These are phyloP conservation scores for Torulaspora quercuum DNA, from an alignment of 805 yeast species.

Conservation along the genomic window DNA sequence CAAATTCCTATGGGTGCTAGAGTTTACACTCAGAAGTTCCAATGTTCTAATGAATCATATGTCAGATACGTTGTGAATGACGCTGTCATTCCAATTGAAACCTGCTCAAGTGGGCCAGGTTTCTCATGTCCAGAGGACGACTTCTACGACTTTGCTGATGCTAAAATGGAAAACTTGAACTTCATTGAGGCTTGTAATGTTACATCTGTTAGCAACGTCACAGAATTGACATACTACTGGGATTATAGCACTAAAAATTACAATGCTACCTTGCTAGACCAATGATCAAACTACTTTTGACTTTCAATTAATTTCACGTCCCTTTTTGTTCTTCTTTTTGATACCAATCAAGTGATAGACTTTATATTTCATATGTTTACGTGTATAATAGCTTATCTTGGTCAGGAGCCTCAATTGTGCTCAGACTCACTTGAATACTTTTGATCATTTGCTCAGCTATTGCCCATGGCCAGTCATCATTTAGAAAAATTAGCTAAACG, in stretches of 20 bases:
- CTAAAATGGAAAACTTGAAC: slow-evolving; percentile 31
- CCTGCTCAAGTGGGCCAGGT: slow-evolving; percentile 53
- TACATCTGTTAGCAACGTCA: slow-evolving; percentile 18
- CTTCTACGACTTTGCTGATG: slow-evolving; percentile 35
- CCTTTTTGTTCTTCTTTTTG: too few species aligned
- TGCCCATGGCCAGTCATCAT: too few species aligned
- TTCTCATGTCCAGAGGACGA: slow-evolving; percentile 43
- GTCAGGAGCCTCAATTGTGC: too few species aligned
- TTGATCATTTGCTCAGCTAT: too few species aligned
- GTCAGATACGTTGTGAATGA: slow-evolving; percentile 52
- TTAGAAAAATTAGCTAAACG: too few species aligned
- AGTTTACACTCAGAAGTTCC: slow-evolving; percentile 47
- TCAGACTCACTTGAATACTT: too few species aligned
- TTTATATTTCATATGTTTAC: too few species aligned
- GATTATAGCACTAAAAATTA: slow-evolving; percentile 19
- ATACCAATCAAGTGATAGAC: too few species aligned
- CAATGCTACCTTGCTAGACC: slow-evolving; percentile 18
- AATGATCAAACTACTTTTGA: too few species aligned
- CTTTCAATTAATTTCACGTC: too few species aligned
- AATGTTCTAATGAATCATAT: slow-evolving; percentile 41
- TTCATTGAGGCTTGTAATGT: slow-evolving; percentile 36
- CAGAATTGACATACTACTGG: slow-evolving; percentile 28
- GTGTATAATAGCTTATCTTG: too few species aligned
- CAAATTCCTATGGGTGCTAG: slow-evolving; percentile 59
- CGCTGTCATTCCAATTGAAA: slow-evolving; percentile 50